Evolutionary conservation across 2,329 filamentous ascomycete genomes (phyloP).

Genomic region (Exophiala sp.): DNA sequence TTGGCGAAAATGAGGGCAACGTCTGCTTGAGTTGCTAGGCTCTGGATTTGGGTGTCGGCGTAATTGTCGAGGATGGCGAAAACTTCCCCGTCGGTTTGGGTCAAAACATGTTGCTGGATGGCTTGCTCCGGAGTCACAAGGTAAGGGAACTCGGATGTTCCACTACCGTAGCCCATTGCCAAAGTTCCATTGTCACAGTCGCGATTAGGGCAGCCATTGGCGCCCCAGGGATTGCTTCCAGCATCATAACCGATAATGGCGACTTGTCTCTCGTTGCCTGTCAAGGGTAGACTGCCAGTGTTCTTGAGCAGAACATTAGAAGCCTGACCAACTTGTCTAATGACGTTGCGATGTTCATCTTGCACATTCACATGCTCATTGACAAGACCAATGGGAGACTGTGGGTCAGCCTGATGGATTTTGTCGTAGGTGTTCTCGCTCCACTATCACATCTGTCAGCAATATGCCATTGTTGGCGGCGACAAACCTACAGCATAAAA

Average conservation of each 20-base stretch:
- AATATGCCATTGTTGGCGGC: not conserved
- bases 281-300: constrained; percentile 65
- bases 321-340: constrained; percentile 70
- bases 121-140: constrained; percentile 57
- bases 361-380: constrained; percentile 83
- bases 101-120: constrained; percentile 60
- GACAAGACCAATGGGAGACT: constrained; percentile 41
- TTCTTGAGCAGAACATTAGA: constrained; percentile 91
- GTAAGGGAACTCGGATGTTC: constrained; percentile 57
- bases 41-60: constrained; percentile 47
- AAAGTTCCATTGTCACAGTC: constrained; percentile 56
- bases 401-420: constrained; percentile 51
- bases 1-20: constrained; percentile 80
- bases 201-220: constrained; percentile 71
- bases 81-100: constrained; percentile 59
- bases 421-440: constrained; percentile 68
- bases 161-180: constrained; percentile 59
- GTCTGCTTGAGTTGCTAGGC: constrained; percentile 48
- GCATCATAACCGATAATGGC: constrained; percentile 80
- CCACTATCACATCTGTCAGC: constrained; percentile 51
- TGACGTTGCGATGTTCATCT: constrained; percentile 62
- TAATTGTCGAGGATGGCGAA: constrained; percentile 55
- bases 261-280: constrained; percentile 64
- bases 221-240: constrained; percentile 64
- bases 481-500: constrained; percentile 51